Conservation (phyloP, 2,329 filamentous ascomycete genomes). For the Elsinoe necatrix region DNA sequence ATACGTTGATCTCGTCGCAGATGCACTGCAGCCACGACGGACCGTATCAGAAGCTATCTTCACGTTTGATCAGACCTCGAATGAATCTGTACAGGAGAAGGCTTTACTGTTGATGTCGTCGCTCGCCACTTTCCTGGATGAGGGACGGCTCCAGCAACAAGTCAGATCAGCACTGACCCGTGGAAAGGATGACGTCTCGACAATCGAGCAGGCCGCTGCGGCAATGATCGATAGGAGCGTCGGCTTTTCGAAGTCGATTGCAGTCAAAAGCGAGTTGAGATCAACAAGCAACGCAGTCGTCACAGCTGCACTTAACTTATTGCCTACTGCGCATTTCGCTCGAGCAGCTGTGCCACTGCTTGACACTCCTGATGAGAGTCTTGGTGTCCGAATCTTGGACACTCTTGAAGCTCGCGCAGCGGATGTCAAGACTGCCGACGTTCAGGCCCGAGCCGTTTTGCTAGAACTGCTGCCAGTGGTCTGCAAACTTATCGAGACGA, state of each 20-base stretch:
- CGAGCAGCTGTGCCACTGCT: constrained; percentile 78
- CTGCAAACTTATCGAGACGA: constrained; percentile 62
- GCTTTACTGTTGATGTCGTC: background rate
- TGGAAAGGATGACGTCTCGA: constrained; percentile 18
- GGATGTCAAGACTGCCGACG: constrained; percentile 61
- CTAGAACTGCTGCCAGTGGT: constrained; percentile 74
- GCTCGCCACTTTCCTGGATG: constrained; percentile 7
- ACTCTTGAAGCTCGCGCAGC: constrained; percentile 75
- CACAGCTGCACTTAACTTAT: constrained; percentile 69
- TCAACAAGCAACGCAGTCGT: constrained; percentile 54
- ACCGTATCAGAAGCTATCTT: constrained; percentile 65
- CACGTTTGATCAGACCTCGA: constrained; percentile 29
- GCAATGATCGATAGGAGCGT: constrained; percentile 31
- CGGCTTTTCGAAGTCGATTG: constrained; percentile 6
- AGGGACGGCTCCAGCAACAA: constrained; percentile 38
- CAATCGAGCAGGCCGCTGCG: constrained; percentile 30
- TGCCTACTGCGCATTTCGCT: constrained; percentile 83
- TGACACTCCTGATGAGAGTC: constrained; percentile 61
- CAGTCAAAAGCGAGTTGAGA: constrained; percentile 39
- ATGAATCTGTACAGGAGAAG: background rate
- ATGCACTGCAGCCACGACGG: constrained; percentile 68
- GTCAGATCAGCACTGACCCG: constrained; percentile 22
- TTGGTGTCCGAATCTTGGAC: constrained; percentile 67
- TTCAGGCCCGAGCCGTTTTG: constrained; percentile 58
- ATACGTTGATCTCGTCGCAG: constrained; percentile 64